These are phyloP conservation scores for Sarocladium oryzae DNA, from an alignment of 2,329 filamentous ascomycete species.

Conservation along the genomic window DNA sequence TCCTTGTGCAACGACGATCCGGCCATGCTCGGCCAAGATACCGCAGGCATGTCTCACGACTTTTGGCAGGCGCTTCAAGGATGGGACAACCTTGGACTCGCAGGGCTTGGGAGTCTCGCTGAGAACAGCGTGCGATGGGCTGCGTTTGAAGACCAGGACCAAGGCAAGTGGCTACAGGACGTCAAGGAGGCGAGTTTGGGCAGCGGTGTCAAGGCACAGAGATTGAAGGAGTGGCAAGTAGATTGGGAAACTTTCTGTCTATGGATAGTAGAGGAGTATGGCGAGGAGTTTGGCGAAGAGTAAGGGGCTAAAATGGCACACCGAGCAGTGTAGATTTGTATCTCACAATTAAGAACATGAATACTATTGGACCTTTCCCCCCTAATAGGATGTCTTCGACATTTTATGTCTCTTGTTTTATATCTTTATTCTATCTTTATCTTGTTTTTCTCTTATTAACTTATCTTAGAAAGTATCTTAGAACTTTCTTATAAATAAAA, in stretches of 20 bases:
- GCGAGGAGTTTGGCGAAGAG: slow-evolving; percentile 49
- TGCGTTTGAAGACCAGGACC: slow-evolving; percentile 72
- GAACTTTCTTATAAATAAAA: no score
- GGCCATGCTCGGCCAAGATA: slow-evolving; percentile 77
- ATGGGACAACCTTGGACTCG: slow-evolving; percentile 85
- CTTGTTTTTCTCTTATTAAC: no score
- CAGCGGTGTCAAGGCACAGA: slow-evolving; percentile 60
- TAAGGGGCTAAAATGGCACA: neutral
- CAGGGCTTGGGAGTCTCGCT: slow-evolving; percentile 76
- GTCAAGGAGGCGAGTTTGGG: slow-evolving; percentile 71
- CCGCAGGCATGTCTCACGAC: slow-evolving; percentile 79
- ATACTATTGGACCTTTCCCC: no score
- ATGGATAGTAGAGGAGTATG: slow-evolving; percentile 79
- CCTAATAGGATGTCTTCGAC: no score
- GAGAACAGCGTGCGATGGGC: slow-evolving; percentile 93
- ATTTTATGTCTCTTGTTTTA: no score
- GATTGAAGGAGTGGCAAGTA: slow-evolving; percentile 70
- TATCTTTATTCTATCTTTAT: no score
- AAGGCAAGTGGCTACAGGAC: slow-evolving; percentile 64
- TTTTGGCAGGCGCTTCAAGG: slow-evolving; percentile 92
- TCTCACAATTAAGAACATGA: no score
- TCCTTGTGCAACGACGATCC: slow-evolving; percentile 88
- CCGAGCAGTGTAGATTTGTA: neutral
- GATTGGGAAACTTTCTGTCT: slow-evolving; percentile 88
- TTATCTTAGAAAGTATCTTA: no score